These are phyloP conservation scores for Fusarium sp. DNA, from an alignment of 2,329 filamentous ascomycete species.

Conservation along the genomic window DNA sequence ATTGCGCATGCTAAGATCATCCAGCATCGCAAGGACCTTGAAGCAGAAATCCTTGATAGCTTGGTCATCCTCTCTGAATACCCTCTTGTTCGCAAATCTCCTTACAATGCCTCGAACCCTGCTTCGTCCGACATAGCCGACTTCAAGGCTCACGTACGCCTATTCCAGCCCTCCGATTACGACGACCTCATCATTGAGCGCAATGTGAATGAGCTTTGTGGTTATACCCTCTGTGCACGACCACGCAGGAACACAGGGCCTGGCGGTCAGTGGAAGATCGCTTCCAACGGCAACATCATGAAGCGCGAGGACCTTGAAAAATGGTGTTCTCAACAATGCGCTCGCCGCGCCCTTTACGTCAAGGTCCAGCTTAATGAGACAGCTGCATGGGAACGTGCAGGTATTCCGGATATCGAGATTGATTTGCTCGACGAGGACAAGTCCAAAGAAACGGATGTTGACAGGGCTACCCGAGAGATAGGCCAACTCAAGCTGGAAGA, in stretches of 20 bases:
- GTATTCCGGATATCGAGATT: constrained; percentile 66
- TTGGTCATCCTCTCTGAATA: constrained; percentile 77
- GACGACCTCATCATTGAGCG: constrained; percentile 90
- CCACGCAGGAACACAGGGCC: constrained; percentile 67
- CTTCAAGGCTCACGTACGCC: constrained; percentile 74
- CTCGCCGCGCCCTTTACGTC: constrained; percentile 82
- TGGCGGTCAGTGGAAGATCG: constrained; percentile 75
- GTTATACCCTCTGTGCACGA: constrained; percentile 81
- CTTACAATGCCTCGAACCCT: constrained; percentile 58
- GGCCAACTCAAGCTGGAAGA: constrained; percentile 59
- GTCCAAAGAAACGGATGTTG: constrained; percentile 57
- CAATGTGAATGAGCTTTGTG: constrained; percentile 84
- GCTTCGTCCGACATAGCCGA: constrained; percentile 68
- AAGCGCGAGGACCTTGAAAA: constrained; percentile 78
- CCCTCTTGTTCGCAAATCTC: constrained; percentile 53
- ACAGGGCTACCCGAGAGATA: constrained; percentile 52
- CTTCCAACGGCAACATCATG: constrained; percentile 71
- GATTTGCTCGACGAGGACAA: constrained; percentile 75
- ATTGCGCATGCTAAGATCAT: constrained; percentile 85
- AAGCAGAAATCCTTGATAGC: constrained; percentile 76
- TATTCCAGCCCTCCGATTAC: constrained; percentile 90
- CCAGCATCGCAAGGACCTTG: constrained; percentile 82
- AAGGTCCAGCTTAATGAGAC: constrained; percentile 88
- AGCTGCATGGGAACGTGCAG: constrained; percentile 84
- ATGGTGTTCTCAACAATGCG: constrained; percentile 88